A percentile compares a stretch with the other conserved stretches of the same genome.
Conservation (phyloP, 306 rosid species). For the Fagus sylvatica region DNA sequence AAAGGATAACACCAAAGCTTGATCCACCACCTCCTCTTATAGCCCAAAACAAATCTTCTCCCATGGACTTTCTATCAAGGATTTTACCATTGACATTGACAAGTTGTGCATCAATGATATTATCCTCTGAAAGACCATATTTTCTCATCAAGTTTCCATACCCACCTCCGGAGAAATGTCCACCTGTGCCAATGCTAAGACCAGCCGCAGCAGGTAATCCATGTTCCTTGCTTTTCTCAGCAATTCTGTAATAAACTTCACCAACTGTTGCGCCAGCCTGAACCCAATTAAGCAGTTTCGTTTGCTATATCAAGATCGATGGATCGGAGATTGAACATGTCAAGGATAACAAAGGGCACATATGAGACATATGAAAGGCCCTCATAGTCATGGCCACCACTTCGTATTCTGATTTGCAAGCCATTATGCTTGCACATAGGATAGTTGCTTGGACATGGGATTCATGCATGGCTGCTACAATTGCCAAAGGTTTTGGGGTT, state of each 20-base stretch:
- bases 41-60: slow-evolving; percentile 51
- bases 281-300: slow-evolving; percentile 33
- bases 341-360: slow-evolving; percentile 32
- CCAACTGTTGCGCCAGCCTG: slow-evolving; percentile 39
- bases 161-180: slow-evolving; percentile 42
- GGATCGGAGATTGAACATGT: slow-evolving; percentile 35
- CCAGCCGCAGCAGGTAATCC: slow-evolving; percentile 36
- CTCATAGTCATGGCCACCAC: slow-evolving; percentile 47
- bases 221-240: slow-evolving; percentile 14
- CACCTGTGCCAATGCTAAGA: slow-evolving; percentile 29
- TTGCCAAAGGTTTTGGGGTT: slow-evolving; percentile 35
- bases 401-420: slow-evolving; percentile 34
- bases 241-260: slow-evolving; percentile 35
- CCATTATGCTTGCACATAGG: slow-evolving; percentile 12
- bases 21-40: slow-evolving; percentile 43
- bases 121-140: slow-evolving; percentile 37
- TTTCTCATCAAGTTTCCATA: slow-evolving; percentile 39
- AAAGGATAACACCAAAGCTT: slow-evolving; percentile 41
- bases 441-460: slow-evolving; percentile 31
- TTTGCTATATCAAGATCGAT: slow-evolving; percentile 1
- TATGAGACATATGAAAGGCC: slow-evolving; percentile 28
- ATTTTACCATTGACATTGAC: slow-evolving; percentile 27
- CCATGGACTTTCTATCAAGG: slow-evolving; percentile 36
- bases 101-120: slow-evolving; percentile 29
- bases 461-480: slow-evolving; percentile 16